Percentiles rank a stretch among this genome's conserved stretches.
These are phyloP conservation scores for Lagerstroemia speciosa DNA, from an alignment of 345 rosid species.

Conservation along the genomic window DNA sequence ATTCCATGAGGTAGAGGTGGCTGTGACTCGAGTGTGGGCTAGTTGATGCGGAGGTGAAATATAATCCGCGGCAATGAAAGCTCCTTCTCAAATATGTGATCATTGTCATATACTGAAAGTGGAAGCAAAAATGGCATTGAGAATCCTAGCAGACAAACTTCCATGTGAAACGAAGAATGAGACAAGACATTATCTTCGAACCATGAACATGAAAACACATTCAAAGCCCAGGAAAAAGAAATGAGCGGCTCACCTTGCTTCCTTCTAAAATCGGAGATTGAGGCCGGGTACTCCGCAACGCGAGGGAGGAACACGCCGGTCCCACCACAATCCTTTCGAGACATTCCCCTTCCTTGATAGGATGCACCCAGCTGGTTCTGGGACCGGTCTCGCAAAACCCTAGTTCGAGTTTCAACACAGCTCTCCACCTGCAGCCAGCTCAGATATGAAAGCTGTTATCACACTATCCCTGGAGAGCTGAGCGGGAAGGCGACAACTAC, in stretches of 20 bases:
- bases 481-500: background rate
- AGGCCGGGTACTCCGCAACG: conserved; percentile 9
- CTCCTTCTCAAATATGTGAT: background rate
- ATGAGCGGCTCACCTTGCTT: conserved; percentile 15
- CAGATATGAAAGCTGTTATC: background rate
- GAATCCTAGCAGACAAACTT: background rate
- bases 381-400: background rate
- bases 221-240: background rate
- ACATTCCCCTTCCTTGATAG: conserved; percentile 15
- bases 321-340: conserved; percentile 28
- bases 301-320: conserved; percentile 56
- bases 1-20: too few species aligned
- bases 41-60: background rate
- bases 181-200: background rate
- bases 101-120: background rate
- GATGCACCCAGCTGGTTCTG: conserved; percentile 11
- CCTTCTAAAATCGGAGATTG: conserved; percentile 9
- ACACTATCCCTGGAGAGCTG: background rate
- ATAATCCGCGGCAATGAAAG: background rate
- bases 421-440: background rate
- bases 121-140: background rate
- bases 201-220: background rate
- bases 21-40: background rate
- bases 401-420: background rate
- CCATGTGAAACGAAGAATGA: background rate